A percentile compares a stretch with the other conserved stretches of the same genome.
These are phyloP conservation scores for Xylaria arbuscula DNA, from an alignment of 2,329 filamentous ascomycete genomes.

Conservation along the genomic window DNA sequence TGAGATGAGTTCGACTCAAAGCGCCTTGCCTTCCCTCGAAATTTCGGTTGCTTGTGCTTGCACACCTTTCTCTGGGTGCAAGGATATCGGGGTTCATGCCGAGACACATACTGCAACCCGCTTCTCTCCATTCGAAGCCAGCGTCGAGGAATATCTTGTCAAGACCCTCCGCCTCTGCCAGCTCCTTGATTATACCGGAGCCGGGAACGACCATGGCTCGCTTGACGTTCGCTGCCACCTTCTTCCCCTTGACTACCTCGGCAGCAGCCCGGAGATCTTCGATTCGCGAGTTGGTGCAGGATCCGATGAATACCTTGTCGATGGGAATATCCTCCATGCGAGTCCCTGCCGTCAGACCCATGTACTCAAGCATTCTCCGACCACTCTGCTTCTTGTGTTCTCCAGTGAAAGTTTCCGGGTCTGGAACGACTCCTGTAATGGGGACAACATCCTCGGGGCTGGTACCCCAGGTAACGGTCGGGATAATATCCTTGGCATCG, in stretches of 20 bases:
- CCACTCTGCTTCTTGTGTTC: slow-evolving; percentile 84
- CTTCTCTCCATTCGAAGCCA: slow-evolving; percentile 98
- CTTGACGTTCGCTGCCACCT: slow-evolving; percentile 88
- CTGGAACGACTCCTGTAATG: slow-evolving; percentile 89
- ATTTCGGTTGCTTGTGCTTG: slow-evolving; percentile 95
- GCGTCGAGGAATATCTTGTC: slow-evolving; percentile 92
- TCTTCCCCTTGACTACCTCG: slow-evolving; percentile 85
- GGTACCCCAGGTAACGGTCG: slow-evolving; percentile 96
- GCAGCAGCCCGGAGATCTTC: slow-evolving; percentile 93
- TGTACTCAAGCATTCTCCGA: slow-evolving; percentile 89
- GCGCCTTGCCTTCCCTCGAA: slow-evolving; percentile 97
- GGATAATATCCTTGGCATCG: slow-evolving; percentile 90
- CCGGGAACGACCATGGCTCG: slow-evolving; percentile 96
- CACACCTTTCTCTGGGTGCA: slow-evolving; percentile 90
- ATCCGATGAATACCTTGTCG: slow-evolving; percentile 98
- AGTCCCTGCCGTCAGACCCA: slow-evolving; percentile 89
- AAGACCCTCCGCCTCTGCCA: slow-evolving; percentile 90
- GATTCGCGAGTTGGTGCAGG: slow-evolving; percentile 96
- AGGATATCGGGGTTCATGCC: slow-evolving; percentile 99
- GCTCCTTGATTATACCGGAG: slow-evolving; percentile 91
- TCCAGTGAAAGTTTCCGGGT: slow-evolving; percentile 86
- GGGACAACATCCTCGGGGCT: slow-evolving; percentile 96
- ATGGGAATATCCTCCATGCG: slow-evolving; percentile 90
- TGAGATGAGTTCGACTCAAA: slow-evolving; percentile 88
- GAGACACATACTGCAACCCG: slow-evolving; percentile 98